Percentiles rank a stretch among this genome's conserved stretches.
Evolutionary conservation across 179 eudicot species (phyloP).

Genomic region (Corrigiola litoralis): DNA sequence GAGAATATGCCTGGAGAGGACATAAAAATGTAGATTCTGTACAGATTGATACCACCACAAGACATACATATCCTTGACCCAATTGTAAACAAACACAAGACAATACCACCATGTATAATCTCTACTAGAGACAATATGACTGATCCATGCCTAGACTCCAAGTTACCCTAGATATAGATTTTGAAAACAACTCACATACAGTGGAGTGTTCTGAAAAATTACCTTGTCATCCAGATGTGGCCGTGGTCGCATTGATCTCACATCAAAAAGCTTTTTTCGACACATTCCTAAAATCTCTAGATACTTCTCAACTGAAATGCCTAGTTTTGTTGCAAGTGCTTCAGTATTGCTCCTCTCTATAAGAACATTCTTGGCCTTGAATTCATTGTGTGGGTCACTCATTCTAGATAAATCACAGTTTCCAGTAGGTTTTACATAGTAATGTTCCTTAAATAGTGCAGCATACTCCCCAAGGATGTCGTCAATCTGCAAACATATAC

Average conservation of each 20-base stretch:
- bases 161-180: no score
- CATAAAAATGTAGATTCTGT: neutral
- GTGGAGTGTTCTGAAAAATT: neutral
- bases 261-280: conserved; percentile 60
- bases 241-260: conserved; percentile 63
- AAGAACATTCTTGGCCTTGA: conserved; percentile 77
- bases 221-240: conserved; percentile 96
- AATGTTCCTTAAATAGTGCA: conserved; percentile 69
- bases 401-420: conserved; percentile 79
- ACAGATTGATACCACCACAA: no score
- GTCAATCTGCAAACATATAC: conserved; percentile 47
- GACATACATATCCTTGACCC: no score
- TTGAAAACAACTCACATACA: neutral
- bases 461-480: conserved; percentile 69
- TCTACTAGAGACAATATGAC: no score
- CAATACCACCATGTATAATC: no score
- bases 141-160: no score
- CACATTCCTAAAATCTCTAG: conserved; percentile 54
- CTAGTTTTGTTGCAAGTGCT: conserved; percentile 62
- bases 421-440: conserved; percentile 70
- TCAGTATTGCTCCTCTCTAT: conserved; percentile 69
- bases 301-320: conserved; percentile 51
- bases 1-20: neutral
- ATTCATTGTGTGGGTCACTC: conserved; percentile 94
- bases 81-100: no score